Evolutionary conservation across 345 rosid species (phyloP), one percentile per base, ranked within the genome.

Genomic region (Odontarrhena argentea): DNA sequence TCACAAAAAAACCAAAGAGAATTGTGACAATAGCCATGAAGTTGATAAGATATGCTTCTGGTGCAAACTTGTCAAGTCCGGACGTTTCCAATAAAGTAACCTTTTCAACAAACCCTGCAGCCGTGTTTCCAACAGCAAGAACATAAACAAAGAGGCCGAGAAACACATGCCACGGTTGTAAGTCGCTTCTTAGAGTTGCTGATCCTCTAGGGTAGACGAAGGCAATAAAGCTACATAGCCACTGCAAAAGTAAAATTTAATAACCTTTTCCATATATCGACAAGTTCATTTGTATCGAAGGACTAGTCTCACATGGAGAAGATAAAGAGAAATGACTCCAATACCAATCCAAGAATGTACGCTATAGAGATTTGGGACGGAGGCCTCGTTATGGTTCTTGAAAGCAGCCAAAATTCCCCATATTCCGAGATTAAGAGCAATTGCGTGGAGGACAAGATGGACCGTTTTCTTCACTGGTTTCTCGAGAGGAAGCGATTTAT

Each of bases 331-430:
- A 69, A 90, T 90, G 72, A 90, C 43, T 6, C 69, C 69, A 7
- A 89, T 86, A 12, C 97, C 94, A 49, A 87, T 74, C 97, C 98
- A 93, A 59, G 98, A 90, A 74, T 93, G 97, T 58, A 93, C 64
- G 68, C 94, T 93, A 65, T 93, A 90, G 48, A 93, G 88, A 78
- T 90, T 85, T 69, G 71, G 84, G 47, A 87, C 84, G 63, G 74
- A 24, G 44, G 85, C 83, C 78, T 87, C 92, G 2, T 87, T 90
- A 40, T 87, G 98, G 53, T 63, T 82, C 73, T 83, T 93, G 85
- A 90, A 90, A 6, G 92, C 97, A 0, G 90, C 64, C 51, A 50
- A 74, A 35, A 87, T 76, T 42, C 97, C 98, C 28, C 82, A 55
- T 0, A 79, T 77, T 11, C 96, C 96, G 0, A 93, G 85, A 13